These are phyloP conservation scores for Afroboletus lepidellus DNA, from an alignment of 1,284 basidiomycete species.

Conservation along the genomic window DNA sequence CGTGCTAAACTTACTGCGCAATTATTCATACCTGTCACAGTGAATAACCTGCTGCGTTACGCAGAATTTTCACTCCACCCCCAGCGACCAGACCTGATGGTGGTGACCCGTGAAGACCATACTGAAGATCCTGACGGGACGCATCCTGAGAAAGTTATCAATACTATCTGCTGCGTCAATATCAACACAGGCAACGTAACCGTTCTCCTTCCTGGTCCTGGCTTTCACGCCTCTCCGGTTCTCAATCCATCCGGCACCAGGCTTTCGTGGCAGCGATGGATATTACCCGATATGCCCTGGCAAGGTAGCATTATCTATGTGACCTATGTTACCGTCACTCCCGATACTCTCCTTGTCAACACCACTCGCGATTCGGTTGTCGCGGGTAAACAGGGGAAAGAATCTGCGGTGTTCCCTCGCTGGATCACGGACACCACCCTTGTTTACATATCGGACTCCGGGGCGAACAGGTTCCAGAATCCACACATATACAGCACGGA, in stretches of 20 bases:
- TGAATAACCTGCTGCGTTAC: constrained; percentile 45
- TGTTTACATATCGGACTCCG: constrained; percentile 59
- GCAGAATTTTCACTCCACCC: constrained; percentile 36
- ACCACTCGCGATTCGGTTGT: constrained; percentile 24
- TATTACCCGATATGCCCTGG: neutral
- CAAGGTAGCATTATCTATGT: constrained; percentile 49
- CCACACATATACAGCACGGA: constrained; percentile 50
- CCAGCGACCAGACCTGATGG: constrained; percentile 15
- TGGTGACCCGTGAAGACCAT: constrained; percentile 52
- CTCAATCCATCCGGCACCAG: constrained; percentile 68
- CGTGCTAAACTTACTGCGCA: neutral
- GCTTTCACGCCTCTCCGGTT: constrained; percentile 52
- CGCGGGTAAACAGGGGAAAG: constrained; percentile 13
- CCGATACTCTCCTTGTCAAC: neutral
- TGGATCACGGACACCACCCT: constrained; percentile 60
- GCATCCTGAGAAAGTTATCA: neutral
- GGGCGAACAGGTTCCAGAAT: constrained; percentile 62
- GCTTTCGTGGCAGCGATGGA: constrained; percentile 66
- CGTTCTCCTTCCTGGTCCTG: constrained; percentile 39
- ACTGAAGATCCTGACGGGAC: constrained; percentile 31
- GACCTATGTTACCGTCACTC: constrained; percentile 36
- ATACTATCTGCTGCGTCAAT: constrained; percentile 31
- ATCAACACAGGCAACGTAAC: neutral
- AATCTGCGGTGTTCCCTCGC: constrained; percentile 11
- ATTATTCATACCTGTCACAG: constrained; percentile 1